phyloP scores from a whole-genome alignment of 306 rosid species.

The Trichosanthes truncata region DNA sequence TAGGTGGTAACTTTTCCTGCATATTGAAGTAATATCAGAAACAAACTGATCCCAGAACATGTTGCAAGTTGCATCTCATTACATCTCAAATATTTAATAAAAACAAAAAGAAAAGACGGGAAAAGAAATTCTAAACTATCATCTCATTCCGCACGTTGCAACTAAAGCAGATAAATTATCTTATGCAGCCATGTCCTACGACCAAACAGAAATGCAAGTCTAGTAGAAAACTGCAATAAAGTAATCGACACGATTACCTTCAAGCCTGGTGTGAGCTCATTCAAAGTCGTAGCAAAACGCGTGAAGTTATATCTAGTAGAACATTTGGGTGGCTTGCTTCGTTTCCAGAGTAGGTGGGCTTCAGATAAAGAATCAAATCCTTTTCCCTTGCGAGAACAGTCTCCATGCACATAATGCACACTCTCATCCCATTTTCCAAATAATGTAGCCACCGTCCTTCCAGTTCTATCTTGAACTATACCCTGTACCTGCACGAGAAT shows the following conservation, averaged over 20 bases:
- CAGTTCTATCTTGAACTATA: conserved; percentile 66
- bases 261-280: conserved; percentile 80
- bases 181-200: background rate
- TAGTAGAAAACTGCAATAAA: background rate
- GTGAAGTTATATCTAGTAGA: conserved; percentile 92
- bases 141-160: background rate
- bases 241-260: conserved; percentile 48
- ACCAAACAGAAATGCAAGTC: background rate
- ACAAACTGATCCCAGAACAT: background rate
- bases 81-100: background rate
- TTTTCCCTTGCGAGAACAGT: conserved; percentile 71
- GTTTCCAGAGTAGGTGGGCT: conserved; percentile 73
- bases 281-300: conserved; percentile 89
- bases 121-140: background rate
- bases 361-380: conserved; percentile 69
- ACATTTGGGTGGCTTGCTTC: conserved; percentile 69
- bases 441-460: conserved; percentile 77
- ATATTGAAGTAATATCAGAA: background rate
- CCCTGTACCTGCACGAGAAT: conserved; percentile 64
- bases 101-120: background rate
- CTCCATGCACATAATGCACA: conserved; percentile 78
- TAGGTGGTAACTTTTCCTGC: conserved; percentile 95
- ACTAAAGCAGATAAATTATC: background rate
- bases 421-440: conserved; percentile 99
- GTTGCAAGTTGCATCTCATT: background rate